These are phyloP conservation scores for Globisporangium irregulare DNA, from an alignment of 352 stramenopile genomes.

Conservation along the genomic window DNA sequence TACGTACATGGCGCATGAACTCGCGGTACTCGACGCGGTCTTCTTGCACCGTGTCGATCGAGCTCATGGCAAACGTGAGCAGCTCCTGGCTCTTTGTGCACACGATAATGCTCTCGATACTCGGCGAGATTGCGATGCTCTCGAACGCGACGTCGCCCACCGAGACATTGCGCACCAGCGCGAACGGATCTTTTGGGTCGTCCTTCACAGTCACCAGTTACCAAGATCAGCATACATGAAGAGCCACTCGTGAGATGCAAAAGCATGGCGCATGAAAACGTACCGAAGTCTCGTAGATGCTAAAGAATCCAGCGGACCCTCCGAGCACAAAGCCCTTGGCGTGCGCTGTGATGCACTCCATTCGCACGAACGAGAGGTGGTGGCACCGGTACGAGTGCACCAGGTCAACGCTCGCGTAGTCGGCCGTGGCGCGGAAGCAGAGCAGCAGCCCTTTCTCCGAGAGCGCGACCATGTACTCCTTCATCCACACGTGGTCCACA, in stretches of 20 bases:
- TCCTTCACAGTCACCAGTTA: slow-evolving; percentile 33
- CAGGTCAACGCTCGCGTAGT: slow-evolving; percentile 56
- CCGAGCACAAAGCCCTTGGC: slow-evolving; percentile 75
- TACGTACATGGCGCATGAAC: slow-evolving; percentile 48
- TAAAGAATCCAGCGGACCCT: slow-evolving; percentile 70
- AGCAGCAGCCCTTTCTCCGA: slow-evolving; percentile 68
- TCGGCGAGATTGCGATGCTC: slow-evolving; percentile 65
- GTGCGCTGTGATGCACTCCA: slow-evolving; percentile 66
- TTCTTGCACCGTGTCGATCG: slow-evolving; percentile 77
- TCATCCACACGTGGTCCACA: slow-evolving; percentile 75
- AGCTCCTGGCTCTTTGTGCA: slow-evolving; percentile 71
- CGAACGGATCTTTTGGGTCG: slow-evolving; percentile 73
- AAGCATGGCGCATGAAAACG: neutral
- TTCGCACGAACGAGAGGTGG: slow-evolving; percentile 60
- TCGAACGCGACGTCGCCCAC: slow-evolving; percentile 77
- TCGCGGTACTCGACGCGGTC: slow-evolving; percentile 63
- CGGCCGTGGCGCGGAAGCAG: slow-evolving; percentile 51
- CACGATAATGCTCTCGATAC: slow-evolving; percentile 53
- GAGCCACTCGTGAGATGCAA: neutral
- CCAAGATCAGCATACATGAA: neutral
- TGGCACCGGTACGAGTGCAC: slow-evolving; percentile 64
- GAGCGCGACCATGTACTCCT: slow-evolving; percentile 67
- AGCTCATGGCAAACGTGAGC: slow-evolving; percentile 62
- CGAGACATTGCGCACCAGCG: slow-evolving; percentile 65
- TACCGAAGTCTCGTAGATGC: slow-evolving; percentile 73